Evolutionary conservation across 2,329 filamentous ascomycete species (phyloP), one percentile per base, ranked within the genome.

Genomic region (Thelonectria olida): DNA sequence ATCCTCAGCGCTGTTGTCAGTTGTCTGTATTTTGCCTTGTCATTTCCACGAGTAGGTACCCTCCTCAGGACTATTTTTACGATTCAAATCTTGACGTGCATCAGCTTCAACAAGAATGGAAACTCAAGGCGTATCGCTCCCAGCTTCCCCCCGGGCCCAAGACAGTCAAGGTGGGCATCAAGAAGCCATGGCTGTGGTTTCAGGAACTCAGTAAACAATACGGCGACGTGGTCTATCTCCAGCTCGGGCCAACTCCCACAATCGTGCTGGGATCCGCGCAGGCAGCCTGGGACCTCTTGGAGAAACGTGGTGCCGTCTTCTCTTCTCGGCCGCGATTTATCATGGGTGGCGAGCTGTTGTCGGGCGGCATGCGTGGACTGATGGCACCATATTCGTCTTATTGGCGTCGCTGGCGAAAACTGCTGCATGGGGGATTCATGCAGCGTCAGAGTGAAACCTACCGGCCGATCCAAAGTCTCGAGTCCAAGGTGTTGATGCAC

Each of bases 261-360:
- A 78, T 81, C 51, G 67, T 81, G 7, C 69, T 81, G 2, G 79
- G 79, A 1, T 81, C 79, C 0, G 79, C 78, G 0, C 76, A 79
- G 41, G 77, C 78, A 2, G 79, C 79, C 1, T 80, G 78, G 76
- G 79, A 81, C 34, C 72, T 81, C 0, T 74, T 81, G 1, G 80
- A 82, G 63, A 79, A 77, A 54, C 75, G 76, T 5, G 79, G 80
- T 2, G 72, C 78, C 3, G 74, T 79, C 38, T 82, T 79, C 57
- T 81, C 80, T 0, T 82, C 80, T 0, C 74, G 81, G 0, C 80
- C 81, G 0, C 73, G 80, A 3, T 82, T 82, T 63, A 80, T 82
- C 58, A 79, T 81, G 74, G 80, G 80, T 23, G 76, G 77, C 2
- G 79, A 82, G 41, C 68, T 80, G 0, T 68, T 81, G 0, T 81